Evolutionary conservation across 1,284 basidiomycete species (phyloP).

Genomic region (Tylopilus sp.): DNA sequence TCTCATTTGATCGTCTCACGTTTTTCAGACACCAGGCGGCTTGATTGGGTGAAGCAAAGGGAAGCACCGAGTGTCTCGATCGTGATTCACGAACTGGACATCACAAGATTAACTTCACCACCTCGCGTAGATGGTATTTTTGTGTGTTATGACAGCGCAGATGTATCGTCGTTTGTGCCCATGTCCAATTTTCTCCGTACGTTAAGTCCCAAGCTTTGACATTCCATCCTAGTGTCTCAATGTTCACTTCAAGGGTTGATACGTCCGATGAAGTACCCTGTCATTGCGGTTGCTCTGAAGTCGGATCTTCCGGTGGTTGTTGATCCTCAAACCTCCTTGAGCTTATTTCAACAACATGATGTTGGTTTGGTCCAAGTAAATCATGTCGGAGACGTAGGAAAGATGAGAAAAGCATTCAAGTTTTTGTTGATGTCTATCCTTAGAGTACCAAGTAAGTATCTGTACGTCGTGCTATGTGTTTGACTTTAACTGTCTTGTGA

Average conservation of each 20-base stretch:
- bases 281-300: slow-evolving; percentile 75
- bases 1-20: slow-evolving; percentile 12
- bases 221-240: slow-evolving; percentile 13
- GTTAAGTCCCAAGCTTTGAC: slow-evolving; percentile 9
- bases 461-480: slow-evolving; percentile 1
- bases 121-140: slow-evolving; percentile 67
- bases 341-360: slow-evolving; percentile 53
- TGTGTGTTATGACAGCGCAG: slow-evolving; percentile 72
- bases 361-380: slow-evolving; percentile 71
- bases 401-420: slow-evolving; percentile 65
- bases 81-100: slow-evolving; percentile 34
- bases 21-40: slow-evolving; percentile 30
- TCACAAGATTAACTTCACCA: slow-evolving; percentile 43
- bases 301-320: slow-evolving; percentile 59
- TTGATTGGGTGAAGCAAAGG: slow-evolving; percentile 36
- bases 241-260: slow-evolving; percentile 48
- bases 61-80: slow-evolving; percentile 32
- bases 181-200: slow-evolving; percentile 67
- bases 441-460: slow-evolving; percentile 51
- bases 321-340: slow-evolving; percentile 52
- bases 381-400: slow-evolving; percentile 49
- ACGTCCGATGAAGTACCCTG: slow-evolving; percentile 52
- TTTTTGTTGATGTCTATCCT: slow-evolving; percentile 63
- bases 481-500: slow-evolving; percentile 6
- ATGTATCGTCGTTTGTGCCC: slow-evolving; percentile 56